phyloP scores from a whole-genome alignment of 2,329 filamentous ascomycete genomes.

The Dactylellina parvicollis region DNA sequence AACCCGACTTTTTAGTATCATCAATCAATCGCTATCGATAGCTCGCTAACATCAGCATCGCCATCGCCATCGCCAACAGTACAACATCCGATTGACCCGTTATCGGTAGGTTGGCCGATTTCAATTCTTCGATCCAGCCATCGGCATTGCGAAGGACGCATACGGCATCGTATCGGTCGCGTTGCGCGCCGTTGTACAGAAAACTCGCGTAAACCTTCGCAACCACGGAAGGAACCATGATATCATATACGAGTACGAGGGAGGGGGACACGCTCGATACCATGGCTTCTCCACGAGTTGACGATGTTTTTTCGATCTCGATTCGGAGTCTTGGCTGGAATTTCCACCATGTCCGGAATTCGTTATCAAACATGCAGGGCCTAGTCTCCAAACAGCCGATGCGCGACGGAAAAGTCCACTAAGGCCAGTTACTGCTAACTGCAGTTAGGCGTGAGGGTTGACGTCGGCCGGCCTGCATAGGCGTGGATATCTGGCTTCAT shows the following conservation, averaged over 20 bases:
- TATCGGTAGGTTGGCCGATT: neutral
- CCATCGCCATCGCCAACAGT: neutral
- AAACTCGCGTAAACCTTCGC: conserved; percentile 5
- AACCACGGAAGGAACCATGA: neutral
- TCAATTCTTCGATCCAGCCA: neutral
- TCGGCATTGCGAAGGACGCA: no score
- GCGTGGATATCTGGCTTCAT: conserved; percentile 19
- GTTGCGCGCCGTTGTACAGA: neutral
- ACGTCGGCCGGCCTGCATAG: neutral
- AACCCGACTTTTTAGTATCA: neutral
- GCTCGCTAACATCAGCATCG: neutral
- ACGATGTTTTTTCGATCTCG: neutral
- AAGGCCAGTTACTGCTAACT: neutral
- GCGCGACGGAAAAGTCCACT: conserved; percentile 11
- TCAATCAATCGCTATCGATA: neutral
- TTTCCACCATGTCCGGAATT: neutral
- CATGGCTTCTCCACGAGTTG: neutral
- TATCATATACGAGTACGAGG: neutral
- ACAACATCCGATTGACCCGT: neutral
- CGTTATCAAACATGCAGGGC: neutral
- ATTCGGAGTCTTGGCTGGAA: neutral
- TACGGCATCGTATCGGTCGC: no score
- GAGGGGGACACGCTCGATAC: neutral
- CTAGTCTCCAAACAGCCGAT: conserved; percentile 8
- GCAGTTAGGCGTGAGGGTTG: no score